phyloP scores from a whole-genome alignment of 2,329 filamentous ascomycete species.

The Colletotrichum phormii region DNA sequence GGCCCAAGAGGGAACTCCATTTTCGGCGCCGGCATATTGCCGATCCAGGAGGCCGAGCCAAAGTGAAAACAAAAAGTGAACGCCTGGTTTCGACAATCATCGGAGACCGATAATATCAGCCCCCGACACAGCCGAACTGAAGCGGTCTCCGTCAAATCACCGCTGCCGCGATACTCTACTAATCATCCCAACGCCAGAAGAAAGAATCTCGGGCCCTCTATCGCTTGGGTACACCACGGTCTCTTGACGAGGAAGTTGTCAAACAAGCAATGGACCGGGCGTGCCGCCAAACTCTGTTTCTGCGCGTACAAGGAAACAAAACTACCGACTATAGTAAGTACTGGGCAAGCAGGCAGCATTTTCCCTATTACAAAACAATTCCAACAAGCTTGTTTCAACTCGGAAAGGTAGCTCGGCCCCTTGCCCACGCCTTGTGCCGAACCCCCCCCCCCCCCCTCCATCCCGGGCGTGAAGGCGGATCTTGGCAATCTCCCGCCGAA shows the following conservation, averaged over 20 bases:
- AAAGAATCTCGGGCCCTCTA: background rate
- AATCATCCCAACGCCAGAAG: background rate
- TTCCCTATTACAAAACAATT: background rate
- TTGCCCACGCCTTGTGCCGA: background rate
- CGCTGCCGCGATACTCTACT: too few species aligned
- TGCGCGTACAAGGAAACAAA: background rate
- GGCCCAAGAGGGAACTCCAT: background rate
- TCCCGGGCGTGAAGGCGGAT: background rate
- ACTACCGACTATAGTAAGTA: background rate
- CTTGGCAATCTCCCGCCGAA: background rate
- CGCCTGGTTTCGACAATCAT: background rate
- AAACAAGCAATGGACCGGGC: background rate
- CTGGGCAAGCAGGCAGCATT: too few species aligned
- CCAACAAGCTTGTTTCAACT: background rate
- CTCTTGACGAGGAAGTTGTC: background rate
- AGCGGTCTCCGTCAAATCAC: background rate
- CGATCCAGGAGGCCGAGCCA: background rate
- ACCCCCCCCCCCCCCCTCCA: background rate
- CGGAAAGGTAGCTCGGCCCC: background rate
- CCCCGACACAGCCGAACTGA: background rate
- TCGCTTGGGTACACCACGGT: background rate
- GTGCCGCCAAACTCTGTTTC: background rate
- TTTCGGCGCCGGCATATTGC: background rate
- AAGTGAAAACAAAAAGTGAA: too few species aligned
- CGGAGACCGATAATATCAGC: background rate